Evolutionary conservation across 2,329 filamentous ascomycete genomes (phyloP), one percentile per base, ranked within the genome.

Genomic region (Monosporascus sp.): DNA sequence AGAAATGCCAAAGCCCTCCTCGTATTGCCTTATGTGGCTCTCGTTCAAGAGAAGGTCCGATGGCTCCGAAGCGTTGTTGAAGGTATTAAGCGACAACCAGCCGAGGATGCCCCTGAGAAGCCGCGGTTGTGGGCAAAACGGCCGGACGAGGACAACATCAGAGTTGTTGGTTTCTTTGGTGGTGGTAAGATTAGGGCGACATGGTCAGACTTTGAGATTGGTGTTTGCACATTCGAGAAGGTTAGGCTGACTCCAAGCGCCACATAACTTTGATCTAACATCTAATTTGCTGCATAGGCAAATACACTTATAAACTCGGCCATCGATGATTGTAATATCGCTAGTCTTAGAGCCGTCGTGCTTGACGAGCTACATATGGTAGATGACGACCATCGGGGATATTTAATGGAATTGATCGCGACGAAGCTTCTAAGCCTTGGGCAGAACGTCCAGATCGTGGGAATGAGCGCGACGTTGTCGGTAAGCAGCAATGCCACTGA

Each of bases 321-420:
- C 15, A 88, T 91, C 58, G 84, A 88, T 56, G 85, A 91, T 57
- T 83, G 80, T 63, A 82, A 77, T 3, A 79, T 90, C 54, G 72
- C 76, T n/a, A 77, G 83, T 20, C 71, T 92, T 44, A 81, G 80
- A 47, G 74, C 84, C 11, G 81, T 90, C 18, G 85, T 91, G 15
- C 73, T 91, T 37, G 88, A 92, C 61, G 88, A 92, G 65, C 72
- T 91, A n/a, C 88, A 92, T 65, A 90, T 92, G 87, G 77, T 91
- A 45, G 85, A 90, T 60, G 88, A 91, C 64, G 85, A 87, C 56
- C 80, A 85, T 58, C 82, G 88, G 14, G 88, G 88, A 4, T 91
- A 91, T 64, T 75, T 91, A 1, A 73, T 91, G 51, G 88, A 92
- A 64, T 73, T 91, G 6, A 82, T 90, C 70, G 83, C 85, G 5